Evolutionary conservation across 2,329 filamentous ascomycete species (phyloP), one percentile per base, ranked within the genome.

Genomic region (Fusarium anthophilum): DNA sequence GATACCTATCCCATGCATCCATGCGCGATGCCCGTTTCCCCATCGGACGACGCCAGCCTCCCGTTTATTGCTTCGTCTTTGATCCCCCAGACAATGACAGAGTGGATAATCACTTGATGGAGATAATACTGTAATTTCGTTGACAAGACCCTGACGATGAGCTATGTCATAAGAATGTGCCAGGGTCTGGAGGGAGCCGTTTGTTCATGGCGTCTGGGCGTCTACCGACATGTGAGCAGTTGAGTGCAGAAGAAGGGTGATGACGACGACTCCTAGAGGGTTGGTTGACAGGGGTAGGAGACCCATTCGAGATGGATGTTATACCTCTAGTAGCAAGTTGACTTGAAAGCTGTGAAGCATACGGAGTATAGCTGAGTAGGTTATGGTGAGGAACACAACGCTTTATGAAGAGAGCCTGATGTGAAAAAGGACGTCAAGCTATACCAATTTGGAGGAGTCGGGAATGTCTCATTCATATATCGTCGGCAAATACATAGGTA

Each of bases 231-330:
- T 22, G 32, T 58, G 47, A 47, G 18, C 56, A 53, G 51, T 39
- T 39, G 50, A 48, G 41, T 38, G 41, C 45, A 35, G 32, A 35
- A 68, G 37, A 53, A 45, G 60, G 56, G 45, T 74, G 70, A 73
- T 65, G 70, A 73, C 70, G 70, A 73, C 70, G 70, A 72, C 70
- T 73, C 70, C 50, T 48, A 32, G 32, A 58, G 44, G 28, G 51
- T 44, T 39, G 53, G 51, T 30, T 43, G 66, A 65, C 67, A 65
- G 59, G 67, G 67, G 32, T 64, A 32, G 17, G 45, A 32, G 63
- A 63, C 60, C 65, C 65, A 68, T 59, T 51, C 20, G 24, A 51
- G 43, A 59, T 51, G 35, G 56, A 51, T 59, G 56, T 28, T 37
- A 50, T 51, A 38, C 30, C 15, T 35, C 32, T 35, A 35, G 14